Percentiles rank a stretch among this genome's conserved stretches.
Evolutionary conservation across 2,329 filamentous ascomycete species (phyloP).

Genomic region (Paraphaeosphaeria sporulosa): DNA sequence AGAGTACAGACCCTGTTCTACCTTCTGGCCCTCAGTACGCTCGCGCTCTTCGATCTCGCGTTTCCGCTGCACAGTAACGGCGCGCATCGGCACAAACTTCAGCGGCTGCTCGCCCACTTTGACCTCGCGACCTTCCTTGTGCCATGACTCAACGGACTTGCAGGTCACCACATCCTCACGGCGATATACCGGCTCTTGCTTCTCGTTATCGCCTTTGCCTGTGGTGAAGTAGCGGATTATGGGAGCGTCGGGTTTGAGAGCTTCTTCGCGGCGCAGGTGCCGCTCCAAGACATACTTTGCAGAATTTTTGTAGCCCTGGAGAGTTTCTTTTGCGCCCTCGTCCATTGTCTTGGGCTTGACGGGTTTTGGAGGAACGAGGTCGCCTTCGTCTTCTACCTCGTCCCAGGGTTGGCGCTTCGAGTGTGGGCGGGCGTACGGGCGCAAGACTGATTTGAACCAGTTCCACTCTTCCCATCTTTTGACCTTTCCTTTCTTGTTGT

Average conservation of each 20-base stretch:
- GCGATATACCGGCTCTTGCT: slow-evolving; percentile 80
- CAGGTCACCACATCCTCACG: slow-evolving; percentile 83
- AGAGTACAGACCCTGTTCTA: slow-evolving; percentile 85
- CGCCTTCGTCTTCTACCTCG: slow-evolving; percentile 78
- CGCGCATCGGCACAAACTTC: slow-evolving; percentile 88
- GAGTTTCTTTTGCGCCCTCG: slow-evolving; percentile 73
- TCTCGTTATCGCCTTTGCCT: slow-evolving; percentile 75
- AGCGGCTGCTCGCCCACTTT: slow-evolving; percentile 74
- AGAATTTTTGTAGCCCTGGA: slow-evolving; percentile 88
- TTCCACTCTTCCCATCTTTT: slow-evolving; percentile 80
- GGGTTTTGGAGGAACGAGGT: slow-evolving; percentile 75
- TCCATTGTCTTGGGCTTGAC: slow-evolving; percentile 70
- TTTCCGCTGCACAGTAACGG: slow-evolving; percentile 85
- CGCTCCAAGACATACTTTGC: slow-evolving; percentile 84
- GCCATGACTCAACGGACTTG: slow-evolving; percentile 95
- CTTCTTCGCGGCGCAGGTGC: slow-evolving; percentile 91
- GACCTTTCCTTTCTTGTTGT: slow-evolving; percentile 79
- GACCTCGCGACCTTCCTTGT: slow-evolving; percentile 89
- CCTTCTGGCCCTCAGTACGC: slow-evolving; percentile 78
- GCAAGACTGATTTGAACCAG: slow-evolving; percentile 87
- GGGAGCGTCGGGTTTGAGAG: slow-evolving; percentile 72
- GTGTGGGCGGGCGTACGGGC: slow-evolving; percentile 68
- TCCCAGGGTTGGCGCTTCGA: slow-evolving; percentile 72
- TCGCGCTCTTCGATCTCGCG: slow-evolving; percentile 89
- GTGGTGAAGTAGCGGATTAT: slow-evolving; percentile 78